Conservation (phyloP, 2,329 filamentous ascomycete species). For the Elsinoe arachidis region DNA sequence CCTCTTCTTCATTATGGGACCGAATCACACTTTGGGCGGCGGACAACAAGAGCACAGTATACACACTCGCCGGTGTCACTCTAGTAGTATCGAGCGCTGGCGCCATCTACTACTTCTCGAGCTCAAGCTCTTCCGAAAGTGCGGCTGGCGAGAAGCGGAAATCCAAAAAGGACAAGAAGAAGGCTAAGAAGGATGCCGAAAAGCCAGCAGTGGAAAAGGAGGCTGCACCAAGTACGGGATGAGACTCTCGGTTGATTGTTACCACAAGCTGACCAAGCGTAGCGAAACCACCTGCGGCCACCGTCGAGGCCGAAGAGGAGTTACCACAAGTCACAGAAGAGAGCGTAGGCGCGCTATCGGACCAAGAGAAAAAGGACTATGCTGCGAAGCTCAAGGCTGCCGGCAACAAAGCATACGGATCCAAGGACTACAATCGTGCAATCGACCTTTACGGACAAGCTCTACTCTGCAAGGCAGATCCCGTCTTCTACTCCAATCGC, state of each 20-base stretch:
- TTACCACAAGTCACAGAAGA: conserved; percentile 42
- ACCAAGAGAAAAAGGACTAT: conserved; percentile 71
- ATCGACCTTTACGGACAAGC: conserved; percentile 94
- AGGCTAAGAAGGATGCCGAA: conserved; percentile 60
- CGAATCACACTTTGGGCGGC: conserved; percentile 84
- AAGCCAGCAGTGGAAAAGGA: conserved; percentile 20
- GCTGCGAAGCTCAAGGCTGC: conserved; percentile 88
- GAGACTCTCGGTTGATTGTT: conserved; percentile 21
- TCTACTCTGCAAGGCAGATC: conserved; percentile 92
- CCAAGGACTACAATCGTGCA: conserved; percentile 86
- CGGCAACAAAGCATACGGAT: conserved; percentile 92
- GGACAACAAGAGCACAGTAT: conserved; percentile 91
- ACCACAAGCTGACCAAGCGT: neutral
- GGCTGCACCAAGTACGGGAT: conserved; percentile 20
- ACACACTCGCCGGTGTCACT: conserved; percentile 91
- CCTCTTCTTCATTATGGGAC: conserved; percentile 71
- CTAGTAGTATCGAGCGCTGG: conserved; percentile 86
- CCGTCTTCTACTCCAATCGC: conserved; percentile 97
- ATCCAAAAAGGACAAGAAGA: conserved; percentile 82
- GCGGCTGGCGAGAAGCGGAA: conserved; percentile 53
- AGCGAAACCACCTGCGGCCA: conserved; percentile 25
- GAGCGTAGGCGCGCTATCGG: conserved; percentile 35
- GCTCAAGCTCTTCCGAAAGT: conserved; percentile 34
- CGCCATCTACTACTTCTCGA: conserved; percentile 77
- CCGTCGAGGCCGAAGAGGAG: conserved; percentile 35